A percentile compares a stretch with the other conserved stretches of the same genome.
phyloP scores from a whole-genome alignment of 129 eudicot genomes.

The Escallonia rubra region DNA sequence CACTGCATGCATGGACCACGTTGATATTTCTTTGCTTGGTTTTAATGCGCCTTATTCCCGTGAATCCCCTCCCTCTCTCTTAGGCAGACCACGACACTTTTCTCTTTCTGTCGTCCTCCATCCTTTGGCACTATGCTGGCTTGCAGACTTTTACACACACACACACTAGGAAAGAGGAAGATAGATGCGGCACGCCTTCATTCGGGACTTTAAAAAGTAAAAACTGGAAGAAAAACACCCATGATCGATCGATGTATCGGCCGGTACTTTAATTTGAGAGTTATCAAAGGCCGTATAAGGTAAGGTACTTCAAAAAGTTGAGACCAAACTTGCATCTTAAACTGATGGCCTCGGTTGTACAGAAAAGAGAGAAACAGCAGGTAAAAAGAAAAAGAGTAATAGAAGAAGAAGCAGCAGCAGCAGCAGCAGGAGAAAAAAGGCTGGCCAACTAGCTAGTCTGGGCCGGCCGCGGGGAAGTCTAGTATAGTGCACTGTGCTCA shows the following conservation, averaged over 20 bases:
- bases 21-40: slow-evolving; percentile 4
- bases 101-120: not conserved
- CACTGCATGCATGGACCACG: slow-evolving; percentile 19
- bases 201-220: too few relatives aligned
- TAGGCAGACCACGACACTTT: not conserved
- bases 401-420: not conserved
- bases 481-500: not conserved
- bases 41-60: slow-evolving; percentile 18
- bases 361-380: not conserved
- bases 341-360: not conserved
- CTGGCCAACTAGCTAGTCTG: too few relatives aligned
- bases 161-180: too few relatives aligned
- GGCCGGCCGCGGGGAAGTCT: not conserved
- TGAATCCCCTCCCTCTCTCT: not conserved
- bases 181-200: too few relatives aligned
- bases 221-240: too few relatives aligned
- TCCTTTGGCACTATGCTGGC: not conserved
- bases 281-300: too few relatives aligned
- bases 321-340: not conserved
- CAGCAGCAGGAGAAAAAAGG: not conserved
- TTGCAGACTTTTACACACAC: not conserved
- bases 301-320: not conserved
- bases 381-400: not conserved
- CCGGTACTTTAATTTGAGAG: too few relatives aligned
- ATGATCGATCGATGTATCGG: too few relatives aligned